phyloP scores from a whole-genome alignment of 2,329 filamentous ascomycete genomes.

The Coniochaeta ligniaria region DNA sequence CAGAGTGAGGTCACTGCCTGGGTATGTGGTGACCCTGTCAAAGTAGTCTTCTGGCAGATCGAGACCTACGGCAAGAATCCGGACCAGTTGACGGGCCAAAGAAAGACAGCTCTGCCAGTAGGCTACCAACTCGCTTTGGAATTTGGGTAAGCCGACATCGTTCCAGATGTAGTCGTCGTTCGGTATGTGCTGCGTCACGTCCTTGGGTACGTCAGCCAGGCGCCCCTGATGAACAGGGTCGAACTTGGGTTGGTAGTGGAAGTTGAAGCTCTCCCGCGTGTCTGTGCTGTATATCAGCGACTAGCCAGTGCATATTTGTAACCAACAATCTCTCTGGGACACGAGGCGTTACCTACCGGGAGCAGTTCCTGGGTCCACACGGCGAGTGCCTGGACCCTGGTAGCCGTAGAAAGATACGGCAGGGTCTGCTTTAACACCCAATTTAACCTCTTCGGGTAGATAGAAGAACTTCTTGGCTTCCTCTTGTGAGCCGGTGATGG shows the following conservation, averaged over 20 bases:
- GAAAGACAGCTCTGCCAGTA: conserved; percentile 9
- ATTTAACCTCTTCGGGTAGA: not conserved
- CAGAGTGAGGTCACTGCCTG: conserved; percentile 11
- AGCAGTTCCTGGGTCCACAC: not conserved
- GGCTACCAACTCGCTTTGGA: not conserved
- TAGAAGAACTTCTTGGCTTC: not conserved
- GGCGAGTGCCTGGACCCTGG: not conserved
- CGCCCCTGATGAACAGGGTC: not conserved
- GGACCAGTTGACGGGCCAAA: conserved; percentile 12
- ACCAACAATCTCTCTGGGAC: not conserved
- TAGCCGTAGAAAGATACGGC: conserved; percentile 3
- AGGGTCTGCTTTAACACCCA: not conserved
- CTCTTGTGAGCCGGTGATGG: not conserved
- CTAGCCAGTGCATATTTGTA: too few species aligned
- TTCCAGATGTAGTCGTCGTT: conserved; percentile 2
- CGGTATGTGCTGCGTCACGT: not conserved
- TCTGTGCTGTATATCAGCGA: not conserved
- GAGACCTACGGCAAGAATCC: conserved; percentile 11
- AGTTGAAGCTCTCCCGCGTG: conserved; percentile 2
- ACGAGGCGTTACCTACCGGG: not conserved
- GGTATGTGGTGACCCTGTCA: conserved; percentile 9
- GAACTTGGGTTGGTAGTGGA: conserved; percentile 1
- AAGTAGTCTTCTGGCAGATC: conserved; percentile 12
- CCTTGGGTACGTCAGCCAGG: not conserved
- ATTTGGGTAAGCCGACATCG: conserved; percentile 1